Evolutionary conservation across 2,329 filamentous ascomycete genomes (phyloP), one percentile per base, ranked within the genome.

Genomic region (Colletotrichum sp.): DNA sequence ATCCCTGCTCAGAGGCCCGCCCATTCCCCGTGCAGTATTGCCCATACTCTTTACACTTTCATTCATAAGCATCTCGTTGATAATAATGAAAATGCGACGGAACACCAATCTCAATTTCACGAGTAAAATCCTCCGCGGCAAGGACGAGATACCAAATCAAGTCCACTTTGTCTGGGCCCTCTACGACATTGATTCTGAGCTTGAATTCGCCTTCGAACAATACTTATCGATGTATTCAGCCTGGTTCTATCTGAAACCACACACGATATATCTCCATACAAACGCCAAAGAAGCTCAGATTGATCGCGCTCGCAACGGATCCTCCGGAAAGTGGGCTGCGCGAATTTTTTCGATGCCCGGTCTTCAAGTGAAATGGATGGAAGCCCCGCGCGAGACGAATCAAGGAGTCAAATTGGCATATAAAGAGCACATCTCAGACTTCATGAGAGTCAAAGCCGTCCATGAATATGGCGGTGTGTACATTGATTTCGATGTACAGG

Each of bases 401-500:
- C 12, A 21, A 52, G 44, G n/a, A 5, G 44, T 52, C 44, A 21
- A 52, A 1, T 24, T 52, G n/a, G n/a, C 44, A 21, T 52, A 52
- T 8, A 60, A 52, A 24, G 72, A 77, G 60, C 75, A 77, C 16
- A 76, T 55, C 0, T 71, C 72, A 8, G 75, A 77, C 49, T 77
- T 77, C 6, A 64, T 75, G 7, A 59, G 75, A 13, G 72, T 72
- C 18, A 72, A 68, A 39, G 75, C 72, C 15, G 49, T 81, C 12
- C 79, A 81, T 63, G 69, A 78, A 15, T 77, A 76, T 18, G 79
- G 80, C 60, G 80, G 80, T 55, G 76, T 81, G 57, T 81, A 81
- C 72, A 65, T 81, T 49, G 80, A 81, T 69, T 78, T 79, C 64
- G 79, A 81, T 32, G 71, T 80, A 16, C 68, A 75, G 62, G 26